A percentile compares a stretch with the other conserved stretches of the same genome.
Conservation (phyloP, 345 rosid species). For the Rhizophora mangle region DNA sequence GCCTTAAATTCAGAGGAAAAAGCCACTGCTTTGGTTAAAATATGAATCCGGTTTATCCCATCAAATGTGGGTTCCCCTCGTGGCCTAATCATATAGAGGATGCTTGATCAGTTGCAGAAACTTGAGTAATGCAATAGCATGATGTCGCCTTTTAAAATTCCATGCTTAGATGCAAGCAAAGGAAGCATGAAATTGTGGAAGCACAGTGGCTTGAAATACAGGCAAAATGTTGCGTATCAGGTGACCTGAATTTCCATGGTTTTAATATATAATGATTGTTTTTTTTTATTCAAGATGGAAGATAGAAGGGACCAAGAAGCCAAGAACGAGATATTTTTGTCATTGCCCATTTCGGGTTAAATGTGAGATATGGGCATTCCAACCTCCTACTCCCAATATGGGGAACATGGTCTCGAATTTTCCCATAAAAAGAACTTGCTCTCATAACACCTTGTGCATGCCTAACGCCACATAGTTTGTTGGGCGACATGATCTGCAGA, state of each 20-base stretch:
- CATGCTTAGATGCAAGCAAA: neutral
- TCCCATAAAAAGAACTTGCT: neutral
- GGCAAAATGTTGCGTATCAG: too few species aligned
- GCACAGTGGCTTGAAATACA: too few species aligned
- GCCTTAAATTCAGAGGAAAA: neutral
- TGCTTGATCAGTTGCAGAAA: neutral
- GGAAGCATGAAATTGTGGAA: neutral
- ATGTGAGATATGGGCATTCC: constrained; percentile 7
- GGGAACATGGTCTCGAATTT: constrained; percentile 1
- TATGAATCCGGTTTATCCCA: neutral
- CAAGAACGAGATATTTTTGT: constrained; percentile 12
- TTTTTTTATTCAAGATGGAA: neutral
- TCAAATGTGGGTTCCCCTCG: constrained; percentile 14
- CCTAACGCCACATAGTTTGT: neutral
- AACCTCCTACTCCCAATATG: constrained; percentile 1
- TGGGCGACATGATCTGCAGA: neutral
- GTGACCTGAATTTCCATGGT: neutral
- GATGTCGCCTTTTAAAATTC: neutral
- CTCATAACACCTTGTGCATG: neutral
- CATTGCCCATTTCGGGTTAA: neutral
- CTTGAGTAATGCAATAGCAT: neutral
- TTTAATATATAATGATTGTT: neutral
- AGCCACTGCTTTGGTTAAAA: neutral
- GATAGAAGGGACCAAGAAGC: neutral
- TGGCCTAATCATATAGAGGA: neutral